Base-by-base conservation (phyloP, 1,284 basidiomycete species). In the Heimioporus punctisporus region DNA sequence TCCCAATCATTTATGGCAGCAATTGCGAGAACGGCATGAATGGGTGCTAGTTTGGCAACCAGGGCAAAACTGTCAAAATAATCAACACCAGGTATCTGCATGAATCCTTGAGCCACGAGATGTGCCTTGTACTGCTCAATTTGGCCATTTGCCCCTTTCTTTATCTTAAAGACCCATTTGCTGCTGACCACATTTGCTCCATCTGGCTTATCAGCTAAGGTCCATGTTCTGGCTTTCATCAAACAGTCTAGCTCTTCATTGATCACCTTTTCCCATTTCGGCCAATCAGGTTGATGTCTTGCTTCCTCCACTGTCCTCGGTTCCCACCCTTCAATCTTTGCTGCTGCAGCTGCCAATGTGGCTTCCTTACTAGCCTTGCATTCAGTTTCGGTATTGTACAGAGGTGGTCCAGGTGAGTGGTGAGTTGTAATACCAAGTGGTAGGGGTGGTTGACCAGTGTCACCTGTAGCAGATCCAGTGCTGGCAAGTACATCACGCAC, bases 31-130 rank as follows among this genome's bases (percentile, higher is more conserved):
- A 68, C 48, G 2, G 66, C 60, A 0, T 62, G 52, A 9, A 76
- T 56, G 1, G 72, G 70, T 1, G 59, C 49, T 10, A 72, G 61
- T 3, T 63, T 56, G 9, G 65, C 68, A 0, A 74, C 64, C 0
- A 74, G 68, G 0, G 74, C 63, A 43, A 65, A 75, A 0, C 68
- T 76, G 42, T 77, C 59, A n/a, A 69, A 60, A 50, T 71, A 81
- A 55, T 81, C 71, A 10, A 76, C 48, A 0, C 77, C 73, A 0
- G 66, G 61, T 0, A 61, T 56, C 55, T 81, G 78, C 0, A 62
- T 60, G 56, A 72, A 81, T 0, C 76, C 79, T 30, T 74, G 68
- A 0, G 74, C 74, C 0, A 79, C 70, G 0, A 80, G 65, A 2
- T 68, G 54, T 0, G 71, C 76, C 46, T 79, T 80, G 60, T 69